Evolutionary conservation across 176 grass and related monocot genomes (phyloP).

Genomic region (Miscanthus lutarioriparius): DNA sequence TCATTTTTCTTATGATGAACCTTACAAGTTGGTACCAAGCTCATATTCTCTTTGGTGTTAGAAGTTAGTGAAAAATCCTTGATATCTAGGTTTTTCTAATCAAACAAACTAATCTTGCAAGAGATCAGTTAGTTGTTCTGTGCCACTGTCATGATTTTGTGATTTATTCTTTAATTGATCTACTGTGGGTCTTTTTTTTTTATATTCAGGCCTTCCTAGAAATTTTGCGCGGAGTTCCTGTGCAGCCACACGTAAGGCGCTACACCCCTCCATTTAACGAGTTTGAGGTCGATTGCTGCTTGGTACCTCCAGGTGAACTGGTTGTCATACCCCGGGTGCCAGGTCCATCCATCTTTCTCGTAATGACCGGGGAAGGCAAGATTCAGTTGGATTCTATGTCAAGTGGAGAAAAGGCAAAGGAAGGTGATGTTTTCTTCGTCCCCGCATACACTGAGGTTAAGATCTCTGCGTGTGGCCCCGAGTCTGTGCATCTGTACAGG

Average conservation of each 20-base stretch:
- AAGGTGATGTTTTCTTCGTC: slow-evolving; percentile 76
- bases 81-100: background rate
- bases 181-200: background rate
- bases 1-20: background rate
- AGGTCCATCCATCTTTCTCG: slow-evolving; percentile 76
- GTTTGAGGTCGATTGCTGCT: slow-evolving; percentile 75
- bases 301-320: slow-evolving; percentile 42
- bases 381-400: slow-evolving; percentile 33
- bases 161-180: background rate
- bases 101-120: background rate
- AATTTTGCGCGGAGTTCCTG: slow-evolving; percentile 49
- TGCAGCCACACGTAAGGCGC: slow-evolving; percentile 55
- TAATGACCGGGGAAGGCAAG: slow-evolving; percentile 55
- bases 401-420: slow-evolving; percentile 41
- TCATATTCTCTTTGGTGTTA: background rate
- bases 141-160: background rate
- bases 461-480: slow-evolving; percentile 42
- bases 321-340: slow-evolving; percentile 53
- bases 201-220: slow-evolving; percentile 66
- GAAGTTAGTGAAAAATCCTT: background rate
- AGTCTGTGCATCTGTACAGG: slow-evolving; percentile 54
- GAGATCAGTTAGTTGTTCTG: background rate
- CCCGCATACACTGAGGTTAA: slow-evolving; percentile 57
- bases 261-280: slow-evolving; percentile 88
- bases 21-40: background rate